Conservation (phyloP, 2,329 filamentous ascomycete genomes). For the Penicillium glabrum region DNA sequence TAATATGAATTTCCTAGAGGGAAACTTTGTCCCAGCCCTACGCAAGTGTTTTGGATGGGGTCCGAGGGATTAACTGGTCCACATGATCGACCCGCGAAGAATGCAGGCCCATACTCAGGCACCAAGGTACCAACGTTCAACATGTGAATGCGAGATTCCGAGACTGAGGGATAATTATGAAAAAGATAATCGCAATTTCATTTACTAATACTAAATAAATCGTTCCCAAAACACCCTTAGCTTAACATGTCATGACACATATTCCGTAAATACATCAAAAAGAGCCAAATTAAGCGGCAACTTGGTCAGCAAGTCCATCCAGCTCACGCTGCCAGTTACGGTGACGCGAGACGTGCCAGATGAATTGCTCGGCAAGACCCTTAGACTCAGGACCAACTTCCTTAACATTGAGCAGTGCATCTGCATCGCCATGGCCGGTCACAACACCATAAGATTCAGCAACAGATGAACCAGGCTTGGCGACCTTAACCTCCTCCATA, state of each 20-base stretch:
- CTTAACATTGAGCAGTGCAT: slow-evolving; percentile 34
- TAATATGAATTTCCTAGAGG: no score
- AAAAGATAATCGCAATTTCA: background rate
- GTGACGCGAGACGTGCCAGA: slow-evolving; percentile 68
- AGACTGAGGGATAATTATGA: background rate
- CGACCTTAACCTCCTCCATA: slow-evolving; percentile 27
- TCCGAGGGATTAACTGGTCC: background rate
- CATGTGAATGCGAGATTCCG: slow-evolving; percentile 4
- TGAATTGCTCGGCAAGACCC: slow-evolving; percentile 69
- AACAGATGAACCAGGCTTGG: slow-evolving; percentile 15
- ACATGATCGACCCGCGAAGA: slow-evolving; percentile 1
- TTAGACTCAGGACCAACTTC: slow-evolving; percentile 64
- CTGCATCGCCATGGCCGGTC: slow-evolving; percentile 26
- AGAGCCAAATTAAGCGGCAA: slow-evolving; percentile 61
- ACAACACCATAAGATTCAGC: slow-evolving; percentile 38
- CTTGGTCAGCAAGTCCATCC: slow-evolving; percentile 65
- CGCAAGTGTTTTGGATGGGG: background rate
- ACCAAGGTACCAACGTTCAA: slow-evolving; percentile 3
- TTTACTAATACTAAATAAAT: background rate
- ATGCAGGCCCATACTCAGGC: slow-evolving; percentile 1
- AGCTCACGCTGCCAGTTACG: slow-evolving; percentile 74
- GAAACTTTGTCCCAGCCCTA: background rate
- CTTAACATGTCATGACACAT: background rate
- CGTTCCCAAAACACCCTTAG: background rate
- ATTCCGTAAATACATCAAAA: background rate